Percentiles rank a stretch among this genome's conserved stretches.
Conservation (phyloP, 1,139 yeast species). For the Magnusiomyces fungicola region DNA sequence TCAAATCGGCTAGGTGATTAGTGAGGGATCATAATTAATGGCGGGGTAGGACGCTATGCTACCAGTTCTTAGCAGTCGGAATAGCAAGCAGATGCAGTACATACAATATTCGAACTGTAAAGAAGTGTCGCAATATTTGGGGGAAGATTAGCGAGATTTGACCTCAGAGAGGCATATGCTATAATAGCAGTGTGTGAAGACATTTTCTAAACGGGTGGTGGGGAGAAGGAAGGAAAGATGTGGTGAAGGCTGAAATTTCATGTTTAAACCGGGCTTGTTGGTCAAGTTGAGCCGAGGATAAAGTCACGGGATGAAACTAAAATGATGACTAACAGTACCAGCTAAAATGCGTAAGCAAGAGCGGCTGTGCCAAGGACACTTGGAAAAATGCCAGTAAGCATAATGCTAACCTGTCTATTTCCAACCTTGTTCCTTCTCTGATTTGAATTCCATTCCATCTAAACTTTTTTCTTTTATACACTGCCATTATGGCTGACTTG, state of each 20-base stretch:
- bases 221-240: not conserved
- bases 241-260: not conserved
- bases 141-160: slow-evolving; percentile 57
- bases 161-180: slow-evolving; percentile 32
- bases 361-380: too few relatives aligned
- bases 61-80: too few relatives aligned
- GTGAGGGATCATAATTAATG: not conserved
- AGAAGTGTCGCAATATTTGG: slow-evolving; percentile 42
- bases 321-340: too few relatives aligned
- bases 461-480: too few relatives aligned
- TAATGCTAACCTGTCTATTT: not conserved
- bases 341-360: too few relatives aligned
- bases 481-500: slow-evolving; percentile 8
- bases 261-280: not conserved
- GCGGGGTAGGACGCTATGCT: too few relatives aligned
- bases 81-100: slow-evolving; percentile 17
- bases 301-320: too few relatives aligned
- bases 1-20: not conserved
- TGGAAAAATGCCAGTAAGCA: too few relatives aligned
- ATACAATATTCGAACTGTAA: slow-evolving; percentile 45
- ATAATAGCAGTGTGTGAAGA: not conserved
- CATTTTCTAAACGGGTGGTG: not conserved
- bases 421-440: too few relatives aligned
- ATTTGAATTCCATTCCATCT: too few relatives aligned
- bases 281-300: too few relatives aligned